Conservation (phyloP, 169 alveolate species). For the Neospora caninum region DNA sequence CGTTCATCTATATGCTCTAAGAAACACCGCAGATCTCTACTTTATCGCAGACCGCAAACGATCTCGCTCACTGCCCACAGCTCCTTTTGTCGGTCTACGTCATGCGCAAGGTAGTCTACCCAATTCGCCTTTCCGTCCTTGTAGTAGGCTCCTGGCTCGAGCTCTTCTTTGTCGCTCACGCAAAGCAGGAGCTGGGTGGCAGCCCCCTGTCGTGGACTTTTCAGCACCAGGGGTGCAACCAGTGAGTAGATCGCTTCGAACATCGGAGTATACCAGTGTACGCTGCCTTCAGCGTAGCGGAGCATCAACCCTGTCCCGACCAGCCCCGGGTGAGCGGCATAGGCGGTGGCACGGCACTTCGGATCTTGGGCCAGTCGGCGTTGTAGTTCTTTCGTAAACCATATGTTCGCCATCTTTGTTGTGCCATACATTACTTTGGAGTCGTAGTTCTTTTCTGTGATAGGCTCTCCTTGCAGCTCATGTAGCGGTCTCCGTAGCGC, state of each 20-base stretch:
- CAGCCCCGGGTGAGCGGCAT: conserved; percentile 12
- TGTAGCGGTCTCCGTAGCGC: not conserved
- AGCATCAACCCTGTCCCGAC: not conserved
- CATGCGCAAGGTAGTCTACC: conserved; percentile 1
- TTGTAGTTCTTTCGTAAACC: conserved; percentile 14
- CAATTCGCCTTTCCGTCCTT: not conserved
- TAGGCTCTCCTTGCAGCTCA: conserved; percentile 16
- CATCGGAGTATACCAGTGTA: not conserved
- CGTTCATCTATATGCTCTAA: too few species aligned
- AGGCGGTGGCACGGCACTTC: not conserved
- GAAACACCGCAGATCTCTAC: too few species aligned
- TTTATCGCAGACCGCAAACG: not conserved
- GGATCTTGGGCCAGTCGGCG: not conserved
- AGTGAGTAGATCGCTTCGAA: not conserved
- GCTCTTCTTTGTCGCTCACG: not conserved
- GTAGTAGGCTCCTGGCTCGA: conserved; percentile 9
- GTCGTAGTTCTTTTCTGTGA: not conserved
- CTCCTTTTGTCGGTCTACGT: not conserved
- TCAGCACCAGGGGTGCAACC: not conserved
- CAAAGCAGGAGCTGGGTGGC: conserved; percentile 20
- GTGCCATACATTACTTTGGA: not conserved
- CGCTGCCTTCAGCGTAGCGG: not conserved
- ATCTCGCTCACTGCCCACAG: conserved; percentile 3
- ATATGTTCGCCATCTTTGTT: not conserved
- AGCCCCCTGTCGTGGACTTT: not conserved